Evolutionary conservation across 2,329 filamentous ascomycete genomes (phyloP), one percentile per base, ranked within the genome.

Genomic region (Fusarium tuaranense): DNA sequence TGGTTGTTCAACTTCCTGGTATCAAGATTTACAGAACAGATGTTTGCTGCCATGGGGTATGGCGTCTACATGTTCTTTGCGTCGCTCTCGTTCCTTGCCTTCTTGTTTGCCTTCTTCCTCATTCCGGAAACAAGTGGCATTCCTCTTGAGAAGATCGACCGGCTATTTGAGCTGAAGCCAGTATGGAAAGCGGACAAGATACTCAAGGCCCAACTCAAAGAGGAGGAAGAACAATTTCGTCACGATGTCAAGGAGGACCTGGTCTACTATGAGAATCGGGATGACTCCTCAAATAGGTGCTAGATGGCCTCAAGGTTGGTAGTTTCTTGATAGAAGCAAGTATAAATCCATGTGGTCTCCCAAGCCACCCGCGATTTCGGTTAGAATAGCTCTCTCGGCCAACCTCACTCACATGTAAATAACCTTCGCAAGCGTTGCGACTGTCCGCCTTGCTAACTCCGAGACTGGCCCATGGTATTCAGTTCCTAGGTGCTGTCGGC

Each of bases 1-100:
- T 91, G 89, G 89, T 82, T 87, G 46, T 81, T 82, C 72, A 90
- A 90, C 74, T 90, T 90, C 80, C 83, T 90, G 65, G 86, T 90
- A 63, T 84, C 85, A 0, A 82, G 88, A 14, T 90, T 88, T 80
- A 89, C 86, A 0, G 87, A 85, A 8, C 86, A 88, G 65, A 89
- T 89, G 87, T 82, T 85, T 62, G 78, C 78, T 5, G 74, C 78
- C 4, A 83, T 85, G 80, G 81, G 83, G 2, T 89, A 87, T 68
- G 88, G 88, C 6, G 86, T 88, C 0, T 89, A 88, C 73, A 87
- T 89, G 79, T 88, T 89, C 81, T 89, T 89, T 70, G 88, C 86
- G 1, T 75, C 84, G 0, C 77, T 88, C n/a, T 87, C 87, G 72
- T 81, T 88, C 51, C 76, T 83, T 12, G 84, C 85, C 13, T 82